These are phyloP conservation scores for Syzygium malaccense DNA, from an alignment of 441 rosid species.

Conservation along the genomic window DNA sequence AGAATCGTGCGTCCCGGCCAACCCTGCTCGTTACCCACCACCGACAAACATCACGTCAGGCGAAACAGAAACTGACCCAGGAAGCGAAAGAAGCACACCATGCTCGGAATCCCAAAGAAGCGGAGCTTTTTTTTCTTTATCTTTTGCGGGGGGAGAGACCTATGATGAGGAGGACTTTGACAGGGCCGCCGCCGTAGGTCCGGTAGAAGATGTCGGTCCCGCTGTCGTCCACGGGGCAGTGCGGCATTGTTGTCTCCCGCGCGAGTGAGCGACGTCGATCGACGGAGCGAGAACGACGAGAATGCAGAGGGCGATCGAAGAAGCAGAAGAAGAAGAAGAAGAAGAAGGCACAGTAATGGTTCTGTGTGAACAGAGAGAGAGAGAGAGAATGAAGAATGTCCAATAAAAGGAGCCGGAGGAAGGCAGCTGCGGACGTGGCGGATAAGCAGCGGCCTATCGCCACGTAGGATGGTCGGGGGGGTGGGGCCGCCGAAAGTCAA, in stretches of 20 bases:
- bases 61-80: background rate
- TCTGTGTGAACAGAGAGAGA: background rate
- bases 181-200: conserved; percentile 11
- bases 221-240: background rate
- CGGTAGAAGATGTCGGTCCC: background rate
- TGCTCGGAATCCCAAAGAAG: background rate
- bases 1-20: conserved; percentile 83
- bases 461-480: background rate
- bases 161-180: conserved; percentile 11
- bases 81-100: background rate
- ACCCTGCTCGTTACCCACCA: conserved; percentile 37
- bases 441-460: background rate
- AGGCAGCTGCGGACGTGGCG: background rate
- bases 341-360: background rate
- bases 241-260: background rate
- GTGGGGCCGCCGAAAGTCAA: background rate
- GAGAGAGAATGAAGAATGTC: too few relatives aligned
- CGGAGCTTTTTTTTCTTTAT: background rate
- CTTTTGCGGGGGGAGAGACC: background rate
- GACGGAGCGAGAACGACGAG: background rate
- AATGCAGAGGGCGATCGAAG: background rate
- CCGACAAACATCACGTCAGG: background rate
- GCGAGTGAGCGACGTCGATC: background rate
- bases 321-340: background rate
- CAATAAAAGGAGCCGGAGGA: background rate